Evolutionary conservation across 768 basidiomycete genomes (phyloP), one percentile per base, ranked within the genome.

Genomic region (Tephrocybe sp.): DNA sequence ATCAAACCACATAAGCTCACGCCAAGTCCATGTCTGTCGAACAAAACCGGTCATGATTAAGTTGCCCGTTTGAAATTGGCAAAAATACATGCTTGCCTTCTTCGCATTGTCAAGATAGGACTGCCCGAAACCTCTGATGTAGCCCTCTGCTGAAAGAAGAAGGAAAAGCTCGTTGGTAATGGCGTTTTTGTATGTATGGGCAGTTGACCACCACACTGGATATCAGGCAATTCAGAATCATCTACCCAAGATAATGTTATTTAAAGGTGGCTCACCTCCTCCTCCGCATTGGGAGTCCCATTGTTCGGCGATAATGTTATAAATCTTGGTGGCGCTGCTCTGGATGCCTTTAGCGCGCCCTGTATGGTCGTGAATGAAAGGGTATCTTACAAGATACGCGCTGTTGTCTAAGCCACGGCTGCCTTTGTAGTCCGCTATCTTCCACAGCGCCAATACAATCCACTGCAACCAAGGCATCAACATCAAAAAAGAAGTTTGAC

Each of bases 111-210:
- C 62, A 26, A 81, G 71, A 58, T 75, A 83, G 1, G 67, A 63
- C 21, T 64, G 58, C 37, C 72, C 69, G 1, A 63, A 48, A 33
- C 63, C 70, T 30, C 75, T 66, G 28, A 75, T 56, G 56, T 74
- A 80, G 7, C 76, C 81, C 24, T 64, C 54, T 2, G 81, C 80
- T 3, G 80, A 81, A 5, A 73, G 69, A 28, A 76, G 63, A 14
- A 83, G 65, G 66, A 80, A 83, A 9, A 83, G 69, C 49, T 81
- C 70, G 56, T 83, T 83, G n/a, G 81, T 83, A 51, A 84, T 75
- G 9, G 80, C 79, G 47, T 83, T 82, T 66, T 83, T 83, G 68
- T 83, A 83, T 0, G 70, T 75, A 56, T 77, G 75, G 17, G 68
- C 79, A 14, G 70, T 71, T 8, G 77, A 78, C 81, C 80, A 83